A percentile compares a stretch with the other conserved stretches of the same genome.
Conservation (phyloP, 139 green algal genomes). For the Chlamydomonas applanata region DNA sequence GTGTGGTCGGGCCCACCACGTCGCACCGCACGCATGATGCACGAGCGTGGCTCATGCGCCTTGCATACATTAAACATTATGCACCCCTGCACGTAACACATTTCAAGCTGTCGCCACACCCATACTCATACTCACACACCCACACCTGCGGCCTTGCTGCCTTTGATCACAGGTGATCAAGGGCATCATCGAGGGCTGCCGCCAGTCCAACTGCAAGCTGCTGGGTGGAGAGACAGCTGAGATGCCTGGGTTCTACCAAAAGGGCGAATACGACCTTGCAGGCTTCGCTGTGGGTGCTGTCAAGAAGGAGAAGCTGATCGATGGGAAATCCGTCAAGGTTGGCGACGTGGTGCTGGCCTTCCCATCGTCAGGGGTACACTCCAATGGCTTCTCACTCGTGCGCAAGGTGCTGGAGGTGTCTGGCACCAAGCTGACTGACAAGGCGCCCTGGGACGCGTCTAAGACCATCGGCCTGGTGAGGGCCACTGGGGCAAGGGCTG, state of each 20-base stretch:
- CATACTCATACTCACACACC: too few species aligned
- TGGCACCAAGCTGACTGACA: slow-evolving; percentile 55
- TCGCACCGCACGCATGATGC: too few species aligned
- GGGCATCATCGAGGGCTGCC: slow-evolving; percentile 96
- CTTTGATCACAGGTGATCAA: slow-evolving; percentile 78
- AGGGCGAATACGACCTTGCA: slow-evolving; percentile 96
- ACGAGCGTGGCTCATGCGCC: too few species aligned
- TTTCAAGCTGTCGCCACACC: too few species aligned
- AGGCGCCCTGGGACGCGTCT: slow-evolving; percentile 56
- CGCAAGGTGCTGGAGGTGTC: slow-evolving; percentile 79
- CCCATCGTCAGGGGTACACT: slow-evolving; percentile 86
- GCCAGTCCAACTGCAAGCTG: slow-evolving; percentile 82
- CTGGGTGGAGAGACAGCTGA: slow-evolving; percentile 97
- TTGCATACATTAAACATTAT: too few species aligned
- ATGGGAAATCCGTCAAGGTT: slow-evolving; percentile 75
- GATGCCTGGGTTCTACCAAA: slow-evolving; percentile 97
- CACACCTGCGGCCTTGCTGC: too few species aligned
- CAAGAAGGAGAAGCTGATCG: slow-evolving; percentile 90
- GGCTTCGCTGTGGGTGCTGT: slow-evolving; percentile 97
- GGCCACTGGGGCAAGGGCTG: too few species aligned
- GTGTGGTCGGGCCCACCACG: too few species aligned
- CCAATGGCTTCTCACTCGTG: slow-evolving; percentile 96
- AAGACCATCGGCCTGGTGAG: slow-evolving; percentile 56
- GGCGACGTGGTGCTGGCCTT: slow-evolving; percentile 90
- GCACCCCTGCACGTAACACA: too few species aligned